These are phyloP conservation scores for Phyllosticta paracitricarpa DNA, from an alignment of 2,329 filamentous ascomycete species.

Conservation along the genomic window DNA sequence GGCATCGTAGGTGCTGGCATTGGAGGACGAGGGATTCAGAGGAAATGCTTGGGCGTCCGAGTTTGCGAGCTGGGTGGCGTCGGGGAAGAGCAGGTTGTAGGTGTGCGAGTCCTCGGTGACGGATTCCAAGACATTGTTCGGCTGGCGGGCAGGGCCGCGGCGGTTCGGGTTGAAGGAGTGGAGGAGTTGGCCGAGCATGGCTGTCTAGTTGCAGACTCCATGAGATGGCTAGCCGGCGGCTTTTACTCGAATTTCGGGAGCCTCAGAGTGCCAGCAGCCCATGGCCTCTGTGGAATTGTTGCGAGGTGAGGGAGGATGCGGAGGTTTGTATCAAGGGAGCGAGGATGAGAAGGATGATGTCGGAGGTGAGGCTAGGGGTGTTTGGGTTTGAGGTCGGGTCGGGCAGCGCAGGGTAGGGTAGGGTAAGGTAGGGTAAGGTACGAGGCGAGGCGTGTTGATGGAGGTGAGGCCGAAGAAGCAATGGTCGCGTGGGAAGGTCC, in stretches of 20 bases:
- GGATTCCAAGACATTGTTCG: conserved; percentile 24
- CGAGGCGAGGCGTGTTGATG: background rate
- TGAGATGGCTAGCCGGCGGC: conserved; percentile 10
- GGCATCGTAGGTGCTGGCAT: conserved; percentile 45
- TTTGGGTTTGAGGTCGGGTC: background rate
- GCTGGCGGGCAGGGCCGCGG: conserved; percentile 20
- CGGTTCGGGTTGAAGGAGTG: conserved; percentile 19
- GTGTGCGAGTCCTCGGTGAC: conserved; percentile 32
- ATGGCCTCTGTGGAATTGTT: conserved; percentile 7
- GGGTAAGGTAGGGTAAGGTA: no score
- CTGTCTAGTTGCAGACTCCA: conserved; percentile 10
- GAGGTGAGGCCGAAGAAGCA: background rate
- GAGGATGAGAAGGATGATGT: background rate
- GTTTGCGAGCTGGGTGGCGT: conserved; percentile 25
- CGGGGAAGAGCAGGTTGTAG: conserved; percentile 32
- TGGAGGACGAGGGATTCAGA: background rate
- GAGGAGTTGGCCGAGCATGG: conserved; percentile 33
- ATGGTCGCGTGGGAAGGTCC: conserved; percentile 5
- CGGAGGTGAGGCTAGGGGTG: conserved; percentile 1
- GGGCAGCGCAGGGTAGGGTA: background rate
- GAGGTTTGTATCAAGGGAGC: conserved; percentile 1
- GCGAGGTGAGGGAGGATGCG: conserved; percentile 4
- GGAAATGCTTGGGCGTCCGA: conserved; percentile 19
- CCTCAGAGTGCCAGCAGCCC: conserved; percentile 3
- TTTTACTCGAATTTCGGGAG: conserved; percentile 7